Percentiles rank a stretch among this genome's conserved stretches.
Evolutionary conservation across 2,329 filamentous ascomycete species (phyloP).

Genomic region (Cercospora janseana): DNA sequence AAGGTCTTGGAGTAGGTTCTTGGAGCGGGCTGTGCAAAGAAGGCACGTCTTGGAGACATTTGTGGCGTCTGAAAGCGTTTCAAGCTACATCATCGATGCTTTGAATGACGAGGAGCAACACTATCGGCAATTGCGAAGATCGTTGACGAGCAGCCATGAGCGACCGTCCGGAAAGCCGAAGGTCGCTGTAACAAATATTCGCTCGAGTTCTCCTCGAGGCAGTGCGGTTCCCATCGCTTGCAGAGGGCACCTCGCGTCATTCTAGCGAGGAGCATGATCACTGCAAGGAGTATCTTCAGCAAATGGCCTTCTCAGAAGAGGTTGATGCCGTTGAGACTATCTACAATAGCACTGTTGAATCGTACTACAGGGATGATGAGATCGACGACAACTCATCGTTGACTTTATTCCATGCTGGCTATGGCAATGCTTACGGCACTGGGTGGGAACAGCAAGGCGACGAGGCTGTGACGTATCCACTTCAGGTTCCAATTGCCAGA

Average conservation of each 20-base stretch:
- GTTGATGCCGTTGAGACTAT: constrained; percentile 6
- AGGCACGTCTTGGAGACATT: too few species aligned
- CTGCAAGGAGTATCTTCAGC: constrained; percentile 5
- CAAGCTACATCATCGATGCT: not conserved
- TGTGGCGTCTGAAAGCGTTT: constrained; percentile 7
- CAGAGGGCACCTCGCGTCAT: not conserved
- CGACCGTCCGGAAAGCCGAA: too few species aligned
- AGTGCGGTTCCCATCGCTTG: constrained; percentile 3
- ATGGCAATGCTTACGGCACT: constrained; percentile 5
- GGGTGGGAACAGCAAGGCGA: constrained; percentile 11
- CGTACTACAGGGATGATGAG: constrained; percentile 17
- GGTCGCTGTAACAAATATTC: too few species aligned
- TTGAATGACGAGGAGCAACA: too few species aligned
- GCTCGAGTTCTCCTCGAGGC: too few species aligned
- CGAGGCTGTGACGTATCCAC: constrained; percentile 10
- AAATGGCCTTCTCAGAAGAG: constrained; percentile 6
- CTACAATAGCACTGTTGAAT: constrained; percentile 19
- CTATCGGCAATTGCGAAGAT: too few species aligned
- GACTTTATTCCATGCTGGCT: constrained; percentile 19
- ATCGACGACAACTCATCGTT: constrained; percentile 16
- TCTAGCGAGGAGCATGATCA: constrained; percentile 6
- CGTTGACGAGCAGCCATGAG: not conserved
- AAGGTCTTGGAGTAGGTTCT: constrained; percentile 5
- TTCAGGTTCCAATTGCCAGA: constrained; percentile 12
- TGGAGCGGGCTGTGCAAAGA: constrained; percentile 2